Evolutionary conservation across 352 stramenopile species (phyloP).

Genomic region (Globisporangium sylvaticum): DNA sequence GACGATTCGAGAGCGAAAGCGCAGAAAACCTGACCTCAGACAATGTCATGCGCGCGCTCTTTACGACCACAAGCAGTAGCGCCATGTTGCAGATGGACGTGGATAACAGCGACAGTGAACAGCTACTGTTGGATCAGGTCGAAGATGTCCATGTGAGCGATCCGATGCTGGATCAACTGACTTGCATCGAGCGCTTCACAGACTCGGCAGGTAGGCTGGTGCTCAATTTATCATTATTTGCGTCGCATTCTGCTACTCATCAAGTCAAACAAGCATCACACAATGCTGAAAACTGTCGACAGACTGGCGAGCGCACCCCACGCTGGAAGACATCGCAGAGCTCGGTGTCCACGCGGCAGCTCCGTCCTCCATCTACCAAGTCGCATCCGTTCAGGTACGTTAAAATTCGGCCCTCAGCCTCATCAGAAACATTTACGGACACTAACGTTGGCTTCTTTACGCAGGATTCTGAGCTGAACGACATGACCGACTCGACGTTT

Average conservation of each 20-base stretch:
- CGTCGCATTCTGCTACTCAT: not conserved
- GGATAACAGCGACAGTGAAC: not conserved
- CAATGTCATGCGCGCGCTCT: conserved; percentile 13
- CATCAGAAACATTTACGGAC: not conserved
- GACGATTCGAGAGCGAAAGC: conserved; percentile 13
- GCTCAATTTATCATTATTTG: not conserved
- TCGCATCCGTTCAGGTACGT: conserved; percentile 5
- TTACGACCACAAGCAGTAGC: not conserved
- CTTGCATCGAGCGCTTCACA: conserved; percentile 50
- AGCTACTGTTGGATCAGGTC: not conserved
- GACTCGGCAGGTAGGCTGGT: conserved; percentile 29
- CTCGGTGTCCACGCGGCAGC: conserved; percentile 25
- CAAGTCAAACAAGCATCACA: not conserved
- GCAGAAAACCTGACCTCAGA: not conserved
- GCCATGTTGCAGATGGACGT: not conserved
- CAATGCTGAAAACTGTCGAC: not conserved
- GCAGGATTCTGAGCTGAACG: conserved; percentile 4
- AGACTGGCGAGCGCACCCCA: conserved; percentile 14
- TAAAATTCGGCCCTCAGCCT: not conserved
- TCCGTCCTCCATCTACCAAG: conserved; percentile 14
- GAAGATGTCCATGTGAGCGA: conserved; percentile 35
- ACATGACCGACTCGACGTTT: not conserved
- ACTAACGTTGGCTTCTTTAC: not conserved
- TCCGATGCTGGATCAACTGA: conserved; percentile 54
- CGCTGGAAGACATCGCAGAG: conserved; percentile 20